A percentile compares a stretch with the other conserved stretches of the same genome.
Conservation (phyloP, 176 grass and related monocot species). For the Oryza brachyantha region DNA sequence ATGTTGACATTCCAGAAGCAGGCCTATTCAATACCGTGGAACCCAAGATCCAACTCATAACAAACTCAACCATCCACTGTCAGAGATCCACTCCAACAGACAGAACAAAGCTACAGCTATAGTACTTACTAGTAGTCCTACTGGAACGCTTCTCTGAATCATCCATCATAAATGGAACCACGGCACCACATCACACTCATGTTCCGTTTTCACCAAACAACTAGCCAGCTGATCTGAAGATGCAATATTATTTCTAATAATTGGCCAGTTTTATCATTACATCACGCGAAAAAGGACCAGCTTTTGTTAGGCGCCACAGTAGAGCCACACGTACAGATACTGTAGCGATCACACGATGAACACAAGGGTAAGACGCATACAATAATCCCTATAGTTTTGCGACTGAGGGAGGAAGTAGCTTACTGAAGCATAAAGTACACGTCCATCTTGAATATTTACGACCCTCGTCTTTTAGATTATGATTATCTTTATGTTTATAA, state of each 20-base stretch:
- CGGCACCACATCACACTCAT: background rate
- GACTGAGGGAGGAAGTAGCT: no score
- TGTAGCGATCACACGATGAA: background rate
- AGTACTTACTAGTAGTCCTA: background rate
- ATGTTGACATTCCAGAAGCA: conserved; percentile 7
- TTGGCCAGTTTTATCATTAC: background rate
- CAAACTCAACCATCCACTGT: background rate
- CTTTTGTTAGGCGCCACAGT: background rate
- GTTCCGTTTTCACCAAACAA: conserved; percentile 7
- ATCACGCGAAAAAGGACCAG: background rate
- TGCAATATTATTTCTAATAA: background rate
- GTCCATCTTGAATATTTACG: no score
- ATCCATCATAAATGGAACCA: background rate
- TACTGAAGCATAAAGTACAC: no score
- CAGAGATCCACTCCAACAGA: conserved; percentile 1
- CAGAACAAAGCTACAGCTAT: background rate
- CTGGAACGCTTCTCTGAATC: background rate
- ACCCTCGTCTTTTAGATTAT: no score
- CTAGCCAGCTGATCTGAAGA: background rate
- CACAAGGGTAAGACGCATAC: no score
- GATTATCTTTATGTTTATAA: no score
- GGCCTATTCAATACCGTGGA: background rate
- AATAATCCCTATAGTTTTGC: no score
- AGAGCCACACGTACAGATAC: no score
- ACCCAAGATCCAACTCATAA: background rate